A percentile compares a stretch with the other conserved stretches of the same genome.
Conservation (phyloP, 306 rosid genomes). For the Argentina anserina region DNA sequence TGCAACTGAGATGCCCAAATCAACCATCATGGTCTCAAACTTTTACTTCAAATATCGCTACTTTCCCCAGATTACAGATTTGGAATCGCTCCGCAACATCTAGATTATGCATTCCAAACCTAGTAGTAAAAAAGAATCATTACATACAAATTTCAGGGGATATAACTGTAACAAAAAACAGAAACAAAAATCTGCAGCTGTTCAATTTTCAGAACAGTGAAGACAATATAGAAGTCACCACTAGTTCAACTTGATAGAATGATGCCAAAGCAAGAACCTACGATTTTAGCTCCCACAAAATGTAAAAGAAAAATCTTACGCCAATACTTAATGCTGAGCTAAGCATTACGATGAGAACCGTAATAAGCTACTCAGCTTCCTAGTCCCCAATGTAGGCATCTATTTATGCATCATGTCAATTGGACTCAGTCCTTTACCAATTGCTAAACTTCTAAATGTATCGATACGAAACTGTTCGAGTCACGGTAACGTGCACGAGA, state of each 20-base stretch:
- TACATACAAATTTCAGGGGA: no score
- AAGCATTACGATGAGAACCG: no score
- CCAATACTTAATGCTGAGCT: no score
- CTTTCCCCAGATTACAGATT: conserved; percentile 1
- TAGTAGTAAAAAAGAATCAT: conserved; percentile 21
- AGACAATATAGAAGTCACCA: neutral
- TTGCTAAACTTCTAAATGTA: neutral
- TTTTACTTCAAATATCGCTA: conserved; percentile 3
- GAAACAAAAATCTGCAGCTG: neutral
- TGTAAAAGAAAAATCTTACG: no score
- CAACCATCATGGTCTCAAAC: conserved; percentile 34
- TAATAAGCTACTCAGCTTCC: no score
- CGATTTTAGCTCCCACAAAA: neutral
- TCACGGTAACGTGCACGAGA: neutral
- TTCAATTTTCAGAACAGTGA: neutral
- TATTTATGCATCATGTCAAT: neutral
- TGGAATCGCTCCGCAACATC: conserved; percentile 12
- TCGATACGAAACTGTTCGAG: neutral
- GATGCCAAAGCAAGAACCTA: neutral
- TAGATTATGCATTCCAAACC: conserved; percentile 29
- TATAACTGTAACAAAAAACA: neutral
- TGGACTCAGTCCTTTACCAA: neutral
- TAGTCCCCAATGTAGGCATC: neutral
- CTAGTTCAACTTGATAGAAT: neutral
- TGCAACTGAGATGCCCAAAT: conserved; percentile 40